Percentiles rank a stretch among this genome's conserved stretches.
Conservation (phyloP, 1,284 basidiomycete genomes). For the Heterobasidion annosum region DNA sequence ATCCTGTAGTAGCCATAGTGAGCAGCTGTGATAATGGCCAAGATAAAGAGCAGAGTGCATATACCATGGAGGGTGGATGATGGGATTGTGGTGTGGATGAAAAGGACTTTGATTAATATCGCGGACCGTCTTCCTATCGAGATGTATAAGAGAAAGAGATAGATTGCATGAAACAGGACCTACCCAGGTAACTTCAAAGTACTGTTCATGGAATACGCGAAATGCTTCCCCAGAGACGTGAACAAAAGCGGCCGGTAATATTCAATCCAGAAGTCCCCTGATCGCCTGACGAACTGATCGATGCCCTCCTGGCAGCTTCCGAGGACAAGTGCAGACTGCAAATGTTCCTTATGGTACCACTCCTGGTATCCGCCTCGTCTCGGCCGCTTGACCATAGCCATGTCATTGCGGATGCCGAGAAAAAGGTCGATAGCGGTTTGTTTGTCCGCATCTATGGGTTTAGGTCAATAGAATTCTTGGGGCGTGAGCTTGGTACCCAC, state of each 20-base stretch:
- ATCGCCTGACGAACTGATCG: conserved; percentile 44
- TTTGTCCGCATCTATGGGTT: conserved; percentile 81
- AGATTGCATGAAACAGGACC: conserved; percentile 11
- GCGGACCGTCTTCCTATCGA: conserved; percentile 55
- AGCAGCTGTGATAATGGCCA: conserved; percentile 1
- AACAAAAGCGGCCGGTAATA: conserved; percentile 86
- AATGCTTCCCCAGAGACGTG: conserved; percentile 76
- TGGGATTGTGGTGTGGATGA: conserved; percentile 39
- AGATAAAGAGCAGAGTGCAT: not conserved
- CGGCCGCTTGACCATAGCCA: conserved; percentile 33
- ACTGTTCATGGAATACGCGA: conserved; percentile 82
- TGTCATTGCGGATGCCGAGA: conserved; percentile 71
- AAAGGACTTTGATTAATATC: conserved; percentile 70
- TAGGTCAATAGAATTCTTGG: not conserved
- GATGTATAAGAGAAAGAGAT: not conserved
- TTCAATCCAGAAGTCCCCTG: conserved; percentile 79
- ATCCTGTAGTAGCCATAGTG: conserved; percentile 31
- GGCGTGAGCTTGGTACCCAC: conserved; percentile 26
- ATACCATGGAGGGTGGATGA: conserved; percentile 34
- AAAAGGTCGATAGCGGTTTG: conserved; percentile 97
- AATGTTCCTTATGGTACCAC: conserved; percentile 74
- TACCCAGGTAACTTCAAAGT: conserved; percentile 77
- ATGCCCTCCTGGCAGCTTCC: conserved; percentile 49
- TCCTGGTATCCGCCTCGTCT: conserved; percentile 63
- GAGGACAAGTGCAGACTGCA: conserved; percentile 52